Percentiles rank a stretch among this genome's conserved stretches.
These are phyloP conservation scores for Emericellopsis atlantica DNA, from an alignment of 2,329 filamentous ascomycete genomes.

Conservation along the genomic window DNA sequence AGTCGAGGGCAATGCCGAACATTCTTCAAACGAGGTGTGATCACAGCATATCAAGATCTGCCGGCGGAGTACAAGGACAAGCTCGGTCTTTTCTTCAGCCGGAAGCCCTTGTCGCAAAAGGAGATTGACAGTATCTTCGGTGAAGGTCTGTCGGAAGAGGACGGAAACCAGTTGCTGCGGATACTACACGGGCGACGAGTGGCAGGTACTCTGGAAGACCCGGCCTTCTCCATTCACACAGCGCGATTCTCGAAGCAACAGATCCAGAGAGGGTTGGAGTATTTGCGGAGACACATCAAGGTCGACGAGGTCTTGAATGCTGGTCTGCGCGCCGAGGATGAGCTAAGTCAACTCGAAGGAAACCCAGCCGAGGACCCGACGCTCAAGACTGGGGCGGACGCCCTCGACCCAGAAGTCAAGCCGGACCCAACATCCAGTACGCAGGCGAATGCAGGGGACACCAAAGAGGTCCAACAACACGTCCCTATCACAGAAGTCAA, in stretches of 20 bases:
- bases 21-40: slow-evolving; percentile 22
- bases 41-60: slow-evolving; percentile 45
- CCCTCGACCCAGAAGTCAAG: slow-evolving; percentile 9
- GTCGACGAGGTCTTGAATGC: slow-evolving; percentile 51
- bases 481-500: slow-evolving; percentile 11
- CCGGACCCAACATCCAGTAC: slow-evolving; percentile 6
- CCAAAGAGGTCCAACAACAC: slow-evolving; percentile 6
- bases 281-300: slow-evolving; percentile 38
- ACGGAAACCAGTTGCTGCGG: slow-evolving; percentile 40
- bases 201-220: slow-evolving; percentile 50
- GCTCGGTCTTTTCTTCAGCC: slow-evolving; percentile 39
- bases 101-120: slow-evolving; percentile 30
- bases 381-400: too few relatives aligned
- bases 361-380: too few relatives aligned
- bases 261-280: slow-evolving; percentile 34
- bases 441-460: slow-evolving; percentile 4
- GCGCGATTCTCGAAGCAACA: slow-evolving; percentile 26
- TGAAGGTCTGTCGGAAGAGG: slow-evolving; percentile 23
- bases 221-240: slow-evolving; percentile 34
- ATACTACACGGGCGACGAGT: slow-evolving; percentile 52
- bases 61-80: slow-evolving; percentile 43
- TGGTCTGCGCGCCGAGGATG: slow-evolving; percentile 48
- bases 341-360: slow-evolving; percentile 33
- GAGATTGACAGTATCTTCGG: slow-evolving; percentile 40
- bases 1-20: slow-evolving; percentile 13